Evolutionary conservation across 768 basidiomycete species (phyloP).

Genomic region (Pisolithus marmoratus): DNA sequence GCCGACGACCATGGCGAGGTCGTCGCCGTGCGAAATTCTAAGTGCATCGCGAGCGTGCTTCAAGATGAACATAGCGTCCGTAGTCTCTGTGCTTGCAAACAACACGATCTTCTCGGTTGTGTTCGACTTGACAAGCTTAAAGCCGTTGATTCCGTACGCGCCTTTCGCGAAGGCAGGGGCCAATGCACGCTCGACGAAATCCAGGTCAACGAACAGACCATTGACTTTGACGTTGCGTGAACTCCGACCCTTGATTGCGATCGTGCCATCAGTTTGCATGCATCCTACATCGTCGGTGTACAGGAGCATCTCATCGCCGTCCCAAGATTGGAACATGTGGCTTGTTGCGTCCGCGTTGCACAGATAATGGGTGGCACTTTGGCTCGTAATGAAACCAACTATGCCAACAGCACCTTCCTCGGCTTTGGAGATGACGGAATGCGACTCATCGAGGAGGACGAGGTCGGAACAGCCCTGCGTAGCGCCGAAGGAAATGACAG

Average conservation of each 20-base stretch:
- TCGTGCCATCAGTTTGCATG: slow-evolving; percentile 23
- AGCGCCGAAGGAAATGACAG: slow-evolving; percentile 21
- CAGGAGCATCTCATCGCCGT: slow-evolving; percentile 16
- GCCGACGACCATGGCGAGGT: slow-evolving; percentile 18
- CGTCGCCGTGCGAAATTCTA: slow-evolving; percentile 11
- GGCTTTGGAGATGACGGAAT: slow-evolving; percentile 16
- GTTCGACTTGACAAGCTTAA: slow-evolving; percentile 24
- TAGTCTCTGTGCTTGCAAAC: slow-evolving; percentile 14
- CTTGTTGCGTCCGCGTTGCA: slow-evolving; percentile 20
- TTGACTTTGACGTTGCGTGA: slow-evolving; percentile 27
- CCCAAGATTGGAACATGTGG: slow-evolving; percentile 26
- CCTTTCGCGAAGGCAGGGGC: slow-evolving; percentile 18
- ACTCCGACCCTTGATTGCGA: slow-evolving; percentile 22
- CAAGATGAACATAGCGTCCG: slow-evolving; percentile 17
- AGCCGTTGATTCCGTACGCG: slow-evolving; percentile 12
- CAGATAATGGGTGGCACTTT: slow-evolving; percentile 24
- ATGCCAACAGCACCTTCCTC: slow-evolving; percentile 21
- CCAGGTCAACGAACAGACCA: slow-evolving; percentile 24
- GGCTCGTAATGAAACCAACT: slow-evolving; percentile 20
- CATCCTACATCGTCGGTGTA: slow-evolving; percentile 26
- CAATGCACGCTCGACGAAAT: slow-evolving; percentile 23
- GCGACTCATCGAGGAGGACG: slow-evolving; percentile 20
- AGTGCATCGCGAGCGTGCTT: slow-evolving; percentile 19
- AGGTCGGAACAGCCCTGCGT: slow-evolving; percentile 26
- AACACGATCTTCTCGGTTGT: slow-evolving; percentile 22